Percentiles rank a stretch among this genome's conserved stretches.
Conservation (phyloP, 768 basidiomycete species). For the Podaxis sp. region DNA sequence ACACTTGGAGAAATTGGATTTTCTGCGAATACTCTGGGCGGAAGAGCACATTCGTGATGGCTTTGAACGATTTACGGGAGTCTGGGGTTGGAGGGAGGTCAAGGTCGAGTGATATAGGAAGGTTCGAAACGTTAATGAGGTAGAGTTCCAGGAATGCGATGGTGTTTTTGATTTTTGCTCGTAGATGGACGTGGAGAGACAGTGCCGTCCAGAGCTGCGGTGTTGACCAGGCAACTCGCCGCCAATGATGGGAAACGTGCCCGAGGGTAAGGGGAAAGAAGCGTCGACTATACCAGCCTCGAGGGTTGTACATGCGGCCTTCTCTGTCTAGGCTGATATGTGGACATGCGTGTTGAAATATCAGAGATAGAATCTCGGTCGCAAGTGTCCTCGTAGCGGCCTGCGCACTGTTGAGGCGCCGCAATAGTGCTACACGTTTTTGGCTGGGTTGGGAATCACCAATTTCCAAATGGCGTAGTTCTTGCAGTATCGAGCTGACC, state of each 20-base stretch:
- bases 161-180: not conserved
- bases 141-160: not conserved
- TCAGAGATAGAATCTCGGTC: not conserved
- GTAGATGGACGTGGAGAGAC: not conserved
- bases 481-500: not conserved
- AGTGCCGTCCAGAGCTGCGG: conserved; percentile 5
- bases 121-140: conserved; percentile 1
- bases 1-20: not conserved
- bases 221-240: conserved; percentile 1
- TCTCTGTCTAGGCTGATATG: conserved; percentile 1
- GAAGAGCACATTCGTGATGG: not conserved
- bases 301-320: not conserved
- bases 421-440: not conserved
- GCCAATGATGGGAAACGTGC: conserved; percentile 1
- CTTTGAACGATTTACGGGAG: not conserved
- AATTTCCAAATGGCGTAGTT: not conserved
- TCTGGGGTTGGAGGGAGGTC: conserved; percentile 1
- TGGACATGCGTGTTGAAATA: conserved; percentile 4
- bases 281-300: not conserved
- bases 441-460: not conserved
- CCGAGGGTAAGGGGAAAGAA: conserved; percentile 1
- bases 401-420: not conserved
- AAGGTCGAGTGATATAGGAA: conserved; percentile 1
- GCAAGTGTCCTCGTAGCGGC: not conserved
- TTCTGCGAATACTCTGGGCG: not conserved